phyloP scores from a whole-genome alignment of 441 rosid genomes.

The Corymbia citriodora region DNA sequence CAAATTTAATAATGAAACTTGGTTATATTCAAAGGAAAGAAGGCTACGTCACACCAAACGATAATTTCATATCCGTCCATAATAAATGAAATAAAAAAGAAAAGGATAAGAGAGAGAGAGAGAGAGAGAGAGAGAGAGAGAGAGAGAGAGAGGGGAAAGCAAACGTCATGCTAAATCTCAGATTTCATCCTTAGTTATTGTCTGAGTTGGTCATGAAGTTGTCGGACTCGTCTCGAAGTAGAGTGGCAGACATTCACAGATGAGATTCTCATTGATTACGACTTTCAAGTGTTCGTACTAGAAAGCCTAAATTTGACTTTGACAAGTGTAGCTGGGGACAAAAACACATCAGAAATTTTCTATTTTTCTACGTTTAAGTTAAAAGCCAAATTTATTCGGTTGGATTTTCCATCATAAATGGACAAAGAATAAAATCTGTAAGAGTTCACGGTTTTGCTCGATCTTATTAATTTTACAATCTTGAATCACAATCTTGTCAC shows the following conservation, averaged over 20 bases:
- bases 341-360: too few species aligned
- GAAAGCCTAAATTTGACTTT: too few species aligned
- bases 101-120: not conserved
- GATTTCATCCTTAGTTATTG: not conserved
- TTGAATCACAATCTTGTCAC: too few species aligned
- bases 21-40: not conserved
- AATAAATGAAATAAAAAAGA: not conserved
- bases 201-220: not conserved
- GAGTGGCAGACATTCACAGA: not conserved
- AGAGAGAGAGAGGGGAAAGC: not conserved
- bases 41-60: not conserved
- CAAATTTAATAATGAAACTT: not conserved
- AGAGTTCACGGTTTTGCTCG: too few species aligned
- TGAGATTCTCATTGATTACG: not conserved
- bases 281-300: too few species aligned
- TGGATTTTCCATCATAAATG: too few species aligned
- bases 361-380: too few species aligned
- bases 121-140: not conserved
- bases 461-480: too few species aligned
- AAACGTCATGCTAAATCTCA: not conserved
- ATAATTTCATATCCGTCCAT: not conserved
- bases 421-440: too few species aligned
- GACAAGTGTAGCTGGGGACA: too few species aligned
- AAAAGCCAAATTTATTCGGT: too few species aligned
- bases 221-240: not conserved